Evolutionary conservation across 257 asterid genomes (phyloP), one percentile per base, ranked within the genome.

Genomic region (Coffea canephora): DNA sequence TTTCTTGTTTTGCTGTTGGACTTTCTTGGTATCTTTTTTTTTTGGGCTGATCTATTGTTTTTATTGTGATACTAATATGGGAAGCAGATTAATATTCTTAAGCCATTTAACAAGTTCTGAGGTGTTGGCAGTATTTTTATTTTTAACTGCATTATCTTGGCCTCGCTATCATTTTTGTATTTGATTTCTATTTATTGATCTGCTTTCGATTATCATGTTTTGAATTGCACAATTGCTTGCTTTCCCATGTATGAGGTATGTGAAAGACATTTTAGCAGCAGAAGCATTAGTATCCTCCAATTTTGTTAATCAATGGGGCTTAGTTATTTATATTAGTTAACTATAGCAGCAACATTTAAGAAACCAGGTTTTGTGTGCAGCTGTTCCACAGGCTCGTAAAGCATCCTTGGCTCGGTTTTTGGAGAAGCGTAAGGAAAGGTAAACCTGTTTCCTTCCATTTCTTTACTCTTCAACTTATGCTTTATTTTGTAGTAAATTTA

Each of bases 351-450:
- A 49, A 23, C 64, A 31, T 41, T 23, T 46, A 27, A 27, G 19
- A 74, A 76, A 81, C 16, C 16, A 6, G 62, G 25, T 19, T 77
- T 62, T 73, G 18, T 71, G 46, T 82, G 74, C 91, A 94, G 98
- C 96, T 52, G 93, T 91, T 68, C 98, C 98, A 75, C 97, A 92
- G 82, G 91, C 89, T 82, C 97, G 97, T 23, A 82, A 84, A 85
- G 95, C 92, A 80, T 92, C 98, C 54, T 71, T 94, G 85, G 92
- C 93, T 57, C 91, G 96, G 50, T 94, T 94, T 82, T 71, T 94
- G 88, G 97, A 92, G 89, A 94, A 87, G 90, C 97, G 98, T 73
- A 91, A 90, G 82, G 97, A 94, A 79, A 91, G 98, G 98, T 94
- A 83, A 78, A 49, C 4, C 21, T 71, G 50, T 68, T 5, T 57